Base-by-base conservation (phyloP, 202 grass and related monocot genomes). In the Elaeis oleifera region DNA sequence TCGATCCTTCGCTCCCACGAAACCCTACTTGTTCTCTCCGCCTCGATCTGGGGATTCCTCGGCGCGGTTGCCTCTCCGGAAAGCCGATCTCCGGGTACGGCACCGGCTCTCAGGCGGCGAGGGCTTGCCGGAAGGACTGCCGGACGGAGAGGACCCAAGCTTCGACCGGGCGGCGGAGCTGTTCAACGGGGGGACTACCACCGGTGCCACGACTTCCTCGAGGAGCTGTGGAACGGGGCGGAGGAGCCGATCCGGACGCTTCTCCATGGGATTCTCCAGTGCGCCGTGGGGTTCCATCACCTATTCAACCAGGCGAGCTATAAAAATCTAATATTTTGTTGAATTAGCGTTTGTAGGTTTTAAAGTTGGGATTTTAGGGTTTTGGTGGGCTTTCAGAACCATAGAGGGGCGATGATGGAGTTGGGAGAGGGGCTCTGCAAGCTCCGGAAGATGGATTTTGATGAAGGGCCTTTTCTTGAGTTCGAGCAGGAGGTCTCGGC, bases 371-470 rank as follows among this genome's bases (percentile, higher is more conserved):
- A 44, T 36, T 17, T 53, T 36, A 26, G 49, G 49, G 21, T 21
- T 23, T 22, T n/a, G 8, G 49, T 19, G 59, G 15, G 28, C 7
- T 24, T 54, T 54, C 60, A 85, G 85, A 95, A 95, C 74, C 90
- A 95, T 67, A 70, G 80, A 52, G 86, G 90, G 25, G 85, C 85
- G 5, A 95, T 95, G 90, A 86, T 95, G 80, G 84, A 95, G 66
- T 84, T 95, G 64, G 83, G 90, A 0, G 86, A 95, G 64, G 86
- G 90, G 60, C 76, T 95, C 51, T 95, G 90, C 76, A 95, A 95
- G 75, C 78, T 95, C 58, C 73, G 74, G 39, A 86, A 89, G 55
- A 75, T 95, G 67, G 64, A 49, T n/a, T 79, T 95, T 36, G 17
- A 68, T 16, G 55, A 36, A 16, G 74, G 62, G 1, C 82, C 83